These are phyloP conservation scores for Colletotrichum sp. DNA, from an alignment of 2,329 filamentous ascomycete genomes.

Conservation along the genomic window DNA sequence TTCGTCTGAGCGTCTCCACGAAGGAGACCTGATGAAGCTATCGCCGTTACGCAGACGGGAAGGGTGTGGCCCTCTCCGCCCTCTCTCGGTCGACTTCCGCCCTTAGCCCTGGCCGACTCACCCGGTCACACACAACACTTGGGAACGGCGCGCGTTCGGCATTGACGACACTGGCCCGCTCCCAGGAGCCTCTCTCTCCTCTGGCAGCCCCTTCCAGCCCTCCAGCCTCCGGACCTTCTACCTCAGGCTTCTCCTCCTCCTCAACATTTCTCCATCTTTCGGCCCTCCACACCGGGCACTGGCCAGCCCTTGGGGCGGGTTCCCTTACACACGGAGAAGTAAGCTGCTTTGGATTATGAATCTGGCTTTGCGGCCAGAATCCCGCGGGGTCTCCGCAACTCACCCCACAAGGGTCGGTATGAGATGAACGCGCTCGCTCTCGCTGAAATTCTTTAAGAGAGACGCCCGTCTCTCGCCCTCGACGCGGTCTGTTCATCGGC, in stretches of 20 bases:
- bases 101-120: slow-evolving; percentile 18
- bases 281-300: slow-evolving; percentile 3
- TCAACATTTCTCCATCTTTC: slow-evolving; percentile 15
- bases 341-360: slow-evolving; percentile 13
- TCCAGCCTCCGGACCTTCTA: background rate
- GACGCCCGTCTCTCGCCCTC: background rate
- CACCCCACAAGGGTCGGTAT: slow-evolving; percentile 16
- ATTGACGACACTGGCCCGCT: slow-evolving; percentile 7
- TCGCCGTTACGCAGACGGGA: background rate
- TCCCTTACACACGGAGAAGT: slow-evolving; percentile 9
- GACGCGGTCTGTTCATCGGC: background rate
- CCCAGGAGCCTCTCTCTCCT: background rate
- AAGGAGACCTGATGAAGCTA: background rate
- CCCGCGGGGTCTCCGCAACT: slow-evolving; percentile 21
- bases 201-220: background rate
- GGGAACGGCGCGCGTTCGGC: slow-evolving; percentile 7
- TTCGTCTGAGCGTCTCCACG: slow-evolving; percentile 12
- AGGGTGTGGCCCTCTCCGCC: slow-evolving; percentile 10
- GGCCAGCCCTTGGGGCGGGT: background rate
- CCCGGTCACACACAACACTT: background rate
- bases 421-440: background rate
- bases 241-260: background rate
- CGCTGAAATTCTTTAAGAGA: slow-evolving; percentile 1
- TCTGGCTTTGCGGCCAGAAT: slow-evolving; percentile 17
- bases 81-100: slow-evolving; percentile 19